phyloP scores from a whole-genome alignment of 345 rosid species.

The Acer campestre region DNA sequence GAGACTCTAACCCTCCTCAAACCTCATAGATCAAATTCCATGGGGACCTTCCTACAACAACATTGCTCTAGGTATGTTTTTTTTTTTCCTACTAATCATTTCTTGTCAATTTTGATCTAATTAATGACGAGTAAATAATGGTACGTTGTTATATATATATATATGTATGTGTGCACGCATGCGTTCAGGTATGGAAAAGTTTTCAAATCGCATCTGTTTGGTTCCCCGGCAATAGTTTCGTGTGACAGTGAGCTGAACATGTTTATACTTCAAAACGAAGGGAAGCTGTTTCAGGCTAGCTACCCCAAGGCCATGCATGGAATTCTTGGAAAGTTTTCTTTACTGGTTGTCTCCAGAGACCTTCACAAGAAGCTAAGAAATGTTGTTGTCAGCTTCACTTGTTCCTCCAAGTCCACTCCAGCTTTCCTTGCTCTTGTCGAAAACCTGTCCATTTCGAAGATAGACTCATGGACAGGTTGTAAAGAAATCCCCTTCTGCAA shows the following conservation, averaged over 20 bases:
- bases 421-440: constrained; percentile 49
- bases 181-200: constrained; percentile 66
- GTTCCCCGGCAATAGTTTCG: constrained; percentile 78
- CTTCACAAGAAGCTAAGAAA: constrained; percentile 72
- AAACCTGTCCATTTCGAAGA: constrained; percentile 50
- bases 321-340: constrained; percentile 68
- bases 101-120: background rate
- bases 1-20: constrained; percentile 73
- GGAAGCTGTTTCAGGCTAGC: constrained; percentile 59
- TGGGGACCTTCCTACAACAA: constrained; percentile 65
- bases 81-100: too few relatives aligned
- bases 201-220: constrained; percentile 80
- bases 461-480: constrained; percentile 63
- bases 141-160: background rate
- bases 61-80: constrained; percentile 58
- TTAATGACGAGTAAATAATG: background rate
- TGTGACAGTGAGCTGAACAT: constrained; percentile 78
- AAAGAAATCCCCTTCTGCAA: constrained; percentile 51
- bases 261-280: constrained; percentile 86
- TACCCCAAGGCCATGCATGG: constrained; percentile 80
- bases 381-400: constrained; percentile 52
- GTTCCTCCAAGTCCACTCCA: constrained; percentile 48
- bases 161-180: background rate
- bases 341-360: constrained; percentile 60
- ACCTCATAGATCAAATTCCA: constrained; percentile 74